These are phyloP conservation scores for Candida parachauliodes DNA, from an alignment of 805 yeast species.

Conservation along the genomic window DNA sequence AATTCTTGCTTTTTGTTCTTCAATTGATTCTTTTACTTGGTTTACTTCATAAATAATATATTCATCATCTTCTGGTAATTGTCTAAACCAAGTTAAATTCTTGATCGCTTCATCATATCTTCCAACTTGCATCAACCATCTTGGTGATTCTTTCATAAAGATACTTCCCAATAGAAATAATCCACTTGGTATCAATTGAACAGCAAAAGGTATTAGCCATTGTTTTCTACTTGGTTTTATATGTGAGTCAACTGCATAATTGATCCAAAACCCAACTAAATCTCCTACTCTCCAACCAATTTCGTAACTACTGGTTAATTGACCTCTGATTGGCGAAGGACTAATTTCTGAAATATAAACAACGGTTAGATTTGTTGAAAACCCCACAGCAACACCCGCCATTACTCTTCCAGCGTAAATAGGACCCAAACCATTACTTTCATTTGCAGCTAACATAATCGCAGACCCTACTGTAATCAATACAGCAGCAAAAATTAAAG, in stretches of 20 bases:
- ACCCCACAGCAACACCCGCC: constrained; percentile 57
- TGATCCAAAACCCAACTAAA: constrained; percentile 49
- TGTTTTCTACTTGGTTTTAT: constrained; percentile 21
- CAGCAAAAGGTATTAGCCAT: constrained; percentile 51
- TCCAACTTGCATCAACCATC: constrained; percentile 48
- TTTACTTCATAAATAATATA: constrained; percentile 48
- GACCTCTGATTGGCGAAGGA: constrained; percentile 50
- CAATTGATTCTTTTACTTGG: constrained; percentile 48
- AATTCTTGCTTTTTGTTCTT: constrained; percentile 28
- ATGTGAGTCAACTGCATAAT: constrained; percentile 44
- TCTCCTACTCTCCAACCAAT: constrained; percentile 55
- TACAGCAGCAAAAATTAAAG: constrained; percentile 29
- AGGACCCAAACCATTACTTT: constrained; percentile 28
- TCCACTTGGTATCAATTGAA: constrained; percentile 48
- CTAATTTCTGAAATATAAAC: constrained; percentile 51
- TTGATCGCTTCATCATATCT: constrained; percentile 36
- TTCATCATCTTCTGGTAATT: constrained; percentile 45
- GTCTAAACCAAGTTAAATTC: constrained; percentile 41
- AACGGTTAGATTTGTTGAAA: constrained; percentile 55
- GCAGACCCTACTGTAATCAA: constrained; percentile 34
- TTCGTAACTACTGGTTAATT: constrained; percentile 23
- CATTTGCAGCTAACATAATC: constrained; percentile 31
- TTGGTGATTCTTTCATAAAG: constrained; percentile 47
- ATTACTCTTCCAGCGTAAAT: constrained; percentile 53
- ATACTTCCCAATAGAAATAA: constrained; percentile 39